These are phyloP conservation scores for Magnusiomyces paraingens DNA, from an alignment of 1,139 yeast genomes.

Conservation along the genomic window DNA sequence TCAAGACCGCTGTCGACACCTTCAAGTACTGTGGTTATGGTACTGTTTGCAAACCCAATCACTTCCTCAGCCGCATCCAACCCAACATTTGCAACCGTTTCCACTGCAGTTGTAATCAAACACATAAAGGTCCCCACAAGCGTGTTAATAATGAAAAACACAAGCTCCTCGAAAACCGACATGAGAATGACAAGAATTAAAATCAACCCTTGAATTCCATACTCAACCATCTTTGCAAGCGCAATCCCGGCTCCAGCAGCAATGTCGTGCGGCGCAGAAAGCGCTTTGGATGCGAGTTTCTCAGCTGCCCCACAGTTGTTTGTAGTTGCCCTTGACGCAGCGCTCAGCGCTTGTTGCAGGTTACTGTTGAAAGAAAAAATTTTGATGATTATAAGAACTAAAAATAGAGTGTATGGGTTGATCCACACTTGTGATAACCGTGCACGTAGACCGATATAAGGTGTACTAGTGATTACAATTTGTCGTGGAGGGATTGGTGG, in stretches of 20 bases:
- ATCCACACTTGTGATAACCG: constrained; percentile 32
- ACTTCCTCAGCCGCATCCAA: constrained; percentile 63
- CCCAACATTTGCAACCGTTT: constrained; percentile 67
- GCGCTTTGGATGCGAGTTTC: constrained; percentile 38
- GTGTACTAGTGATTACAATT: constrained; percentile 11
- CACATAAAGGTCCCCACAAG: constrained; percentile 85
- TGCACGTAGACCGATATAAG: constrained; percentile 32
- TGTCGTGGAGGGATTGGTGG: neutral
- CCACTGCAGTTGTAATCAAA: constrained; percentile 63
- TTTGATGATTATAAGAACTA: constrained; percentile 31
- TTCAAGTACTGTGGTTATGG: constrained; percentile 47
- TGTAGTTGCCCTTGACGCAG: constrained; percentile 24
- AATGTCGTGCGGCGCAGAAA: constrained; percentile 51
- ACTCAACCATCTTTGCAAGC: constrained; percentile 42
- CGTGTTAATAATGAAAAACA: constrained; percentile 62
- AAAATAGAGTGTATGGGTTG: constrained; percentile 29
- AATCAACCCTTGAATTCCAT: constrained; percentile 42
- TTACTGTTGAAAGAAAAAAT: constrained; percentile 27
- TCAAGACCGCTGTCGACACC: constrained; percentile 58
- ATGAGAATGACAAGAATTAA: constrained; percentile 40
- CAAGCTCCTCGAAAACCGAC: constrained; percentile 51
- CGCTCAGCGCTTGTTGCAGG: constrained; percentile 24
- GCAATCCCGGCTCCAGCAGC: constrained; percentile 49
- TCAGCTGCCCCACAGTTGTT: constrained; percentile 44
- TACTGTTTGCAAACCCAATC: constrained; percentile 52